Conservation (phyloP, 2,329 filamentous ascomycete species). For the Huntiella moniliformis region DNA sequence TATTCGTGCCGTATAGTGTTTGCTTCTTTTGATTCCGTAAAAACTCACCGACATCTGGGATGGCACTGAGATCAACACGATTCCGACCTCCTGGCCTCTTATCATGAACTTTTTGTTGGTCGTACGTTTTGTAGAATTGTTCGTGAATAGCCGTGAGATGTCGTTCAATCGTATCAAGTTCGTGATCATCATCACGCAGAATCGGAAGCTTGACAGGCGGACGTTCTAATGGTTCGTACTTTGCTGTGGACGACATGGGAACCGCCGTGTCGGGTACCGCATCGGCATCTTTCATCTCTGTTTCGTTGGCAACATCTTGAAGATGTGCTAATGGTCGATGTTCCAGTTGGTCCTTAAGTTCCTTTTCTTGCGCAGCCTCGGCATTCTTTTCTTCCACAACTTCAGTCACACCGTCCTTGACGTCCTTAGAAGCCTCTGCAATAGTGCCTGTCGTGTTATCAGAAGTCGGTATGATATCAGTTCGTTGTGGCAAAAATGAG, state of each 20-base stretch:
- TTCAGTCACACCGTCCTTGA: constrained; percentile 4
- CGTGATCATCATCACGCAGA: constrained; percentile 71
- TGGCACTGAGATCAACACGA: constrained; percentile 20
- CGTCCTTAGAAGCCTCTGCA: not conserved
- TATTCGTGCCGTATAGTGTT: constrained; percentile 54
- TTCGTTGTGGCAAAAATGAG: constrained; percentile 73
- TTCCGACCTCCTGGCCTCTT: not conserved
- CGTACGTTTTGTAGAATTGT: constrained; percentile 70
- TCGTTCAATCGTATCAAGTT: constrained; percentile 57
- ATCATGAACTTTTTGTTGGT: constrained; percentile 19
- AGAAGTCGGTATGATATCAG: constrained; percentile 27
- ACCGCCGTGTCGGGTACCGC: not conserved
- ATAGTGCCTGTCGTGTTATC: constrained; percentile 10
- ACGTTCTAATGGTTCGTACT: constrained; percentile 16
- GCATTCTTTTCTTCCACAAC: constrained; percentile 31
- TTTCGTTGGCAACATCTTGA: constrained; percentile 77
- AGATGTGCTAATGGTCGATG: constrained; percentile 80
- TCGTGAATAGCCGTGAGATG: constrained; percentile 59
- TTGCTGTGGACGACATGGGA: constrained; percentile 14
- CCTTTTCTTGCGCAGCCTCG: constrained; percentile 58
- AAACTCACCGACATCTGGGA: constrained; percentile 75
- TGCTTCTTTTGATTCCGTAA: constrained; percentile 63
- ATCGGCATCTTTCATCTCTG: constrained; percentile 34
- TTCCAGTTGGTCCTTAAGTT: constrained; percentile 71
- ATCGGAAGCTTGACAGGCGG: constrained; percentile 39